These are phyloP conservation scores for Metarhizium sp. DNA, from an alignment of 2,329 filamentous ascomycete genomes.

Conservation along the genomic window DNA sequence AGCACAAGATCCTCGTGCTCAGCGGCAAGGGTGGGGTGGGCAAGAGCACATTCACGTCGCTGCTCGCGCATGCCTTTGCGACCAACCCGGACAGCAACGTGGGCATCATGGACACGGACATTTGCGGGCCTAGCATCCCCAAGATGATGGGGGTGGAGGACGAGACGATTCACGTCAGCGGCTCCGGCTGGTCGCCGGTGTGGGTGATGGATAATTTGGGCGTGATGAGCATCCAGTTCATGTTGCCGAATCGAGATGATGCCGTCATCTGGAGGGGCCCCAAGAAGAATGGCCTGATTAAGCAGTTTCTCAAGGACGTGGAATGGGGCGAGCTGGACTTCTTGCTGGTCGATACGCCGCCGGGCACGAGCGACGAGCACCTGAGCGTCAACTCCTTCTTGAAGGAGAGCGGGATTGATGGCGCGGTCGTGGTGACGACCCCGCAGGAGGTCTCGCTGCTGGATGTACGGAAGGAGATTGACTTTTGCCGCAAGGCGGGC, in stretches of 20 bases:
- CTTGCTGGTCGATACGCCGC: conserved; percentile 87
- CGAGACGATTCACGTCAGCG: conserved; percentile 87
- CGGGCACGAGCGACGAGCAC: conserved; percentile 92
- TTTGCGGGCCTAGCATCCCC: conserved; percentile 90
- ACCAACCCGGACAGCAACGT: conserved; percentile 69
- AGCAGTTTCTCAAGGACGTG: conserved; percentile 95
- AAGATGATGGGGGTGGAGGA: conserved; percentile 98
- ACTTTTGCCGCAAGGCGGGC: conserved; percentile 92
- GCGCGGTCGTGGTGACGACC: conserved; percentile 86
- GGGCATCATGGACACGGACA: conserved; percentile 96
- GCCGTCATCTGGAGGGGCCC: conserved; percentile 96
- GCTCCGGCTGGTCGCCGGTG: conserved; percentile 84
- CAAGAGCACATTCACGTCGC: conserved; percentile 85
- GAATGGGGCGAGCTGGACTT: conserved; percentile 96
- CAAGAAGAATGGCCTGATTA: conserved; percentile 98
- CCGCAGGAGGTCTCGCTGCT: conserved; percentile 89
- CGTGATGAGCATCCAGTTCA: conserved; percentile 97
- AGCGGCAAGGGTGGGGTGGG: conserved; percentile 95
- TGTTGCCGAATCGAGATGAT: conserved; percentile 88
- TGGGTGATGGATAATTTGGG: conserved; percentile 92
- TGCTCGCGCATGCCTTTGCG: conserved; percentile 85
- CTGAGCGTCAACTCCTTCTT: conserved; percentile 86
- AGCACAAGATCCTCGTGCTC: conserved; percentile 87
- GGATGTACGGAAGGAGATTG: conserved; percentile 94
- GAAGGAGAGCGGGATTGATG: conserved; percentile 85